phyloP scores from a whole-genome alignment of 75 land plant genomes.

The Adiantum capillusveneris region DNA sequence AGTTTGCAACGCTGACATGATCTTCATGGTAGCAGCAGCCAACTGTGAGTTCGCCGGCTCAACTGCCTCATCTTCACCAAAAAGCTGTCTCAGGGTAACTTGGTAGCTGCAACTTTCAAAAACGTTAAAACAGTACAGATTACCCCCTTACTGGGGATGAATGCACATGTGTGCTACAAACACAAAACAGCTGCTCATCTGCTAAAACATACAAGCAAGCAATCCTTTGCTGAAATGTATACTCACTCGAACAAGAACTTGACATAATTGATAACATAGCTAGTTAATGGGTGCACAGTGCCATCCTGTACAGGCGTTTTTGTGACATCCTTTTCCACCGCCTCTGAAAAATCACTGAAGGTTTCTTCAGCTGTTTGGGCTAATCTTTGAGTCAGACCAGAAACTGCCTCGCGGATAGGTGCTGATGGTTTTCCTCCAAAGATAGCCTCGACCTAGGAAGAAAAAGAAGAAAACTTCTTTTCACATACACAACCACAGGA shows the following conservation, averaged over 20 bases:
- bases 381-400: conserved; percentile 59
- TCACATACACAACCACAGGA: too few species aligned
- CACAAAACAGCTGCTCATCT: too few species aligned
- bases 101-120: conserved; percentile 53
- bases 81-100: conserved; percentile 77
- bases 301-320: conserved; percentile 85
- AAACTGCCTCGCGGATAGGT: conserved; percentile 62
- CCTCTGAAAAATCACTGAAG: conserved; percentile 88
- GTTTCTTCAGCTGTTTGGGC: conserved; percentile 91
- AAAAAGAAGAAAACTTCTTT: not conserved
- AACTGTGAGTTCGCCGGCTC: conserved; percentile 54
- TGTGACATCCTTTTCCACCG: conserved; percentile 91
- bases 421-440: conserved; percentile 72
- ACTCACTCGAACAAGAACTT: conserved; percentile 94
- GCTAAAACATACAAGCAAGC: too few species aligned
- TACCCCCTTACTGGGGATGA: too few species aligned
- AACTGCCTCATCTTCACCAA: conserved; percentile 58
- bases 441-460: conserved; percentile 47
- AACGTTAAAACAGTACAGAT: too few species aligned
- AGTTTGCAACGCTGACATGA: conserved; percentile 84
- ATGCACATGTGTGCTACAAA: too few species aligned
- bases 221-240: too few species aligned
- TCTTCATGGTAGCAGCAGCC: conserved; percentile 75
- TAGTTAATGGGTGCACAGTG: conserved; percentile 91
- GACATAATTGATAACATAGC: conserved; percentile 95